Evolutionary conservation across 2,329 filamentous ascomycete genomes (phyloP).

Genomic region (Kalaharituber pfeilii): DNA sequence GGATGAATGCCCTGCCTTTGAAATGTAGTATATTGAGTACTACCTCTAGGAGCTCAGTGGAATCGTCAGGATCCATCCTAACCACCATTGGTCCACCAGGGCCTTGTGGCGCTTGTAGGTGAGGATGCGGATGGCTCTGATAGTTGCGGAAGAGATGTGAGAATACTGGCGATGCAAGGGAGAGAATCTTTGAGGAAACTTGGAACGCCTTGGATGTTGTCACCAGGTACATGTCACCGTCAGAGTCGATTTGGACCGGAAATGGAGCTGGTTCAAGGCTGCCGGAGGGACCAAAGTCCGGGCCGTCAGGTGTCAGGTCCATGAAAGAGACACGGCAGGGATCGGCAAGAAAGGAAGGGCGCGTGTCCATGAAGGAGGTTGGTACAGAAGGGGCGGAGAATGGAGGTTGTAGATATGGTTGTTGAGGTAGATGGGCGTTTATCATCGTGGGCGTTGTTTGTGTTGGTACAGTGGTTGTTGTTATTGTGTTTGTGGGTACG

Average conservation of each 20-base stretch:
- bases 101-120: too few species aligned
- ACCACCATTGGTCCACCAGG: not conserved
- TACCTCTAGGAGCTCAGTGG: not conserved
- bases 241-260: not conserved
- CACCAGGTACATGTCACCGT: not conserved
- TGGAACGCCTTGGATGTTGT: constrained; percentile 2
- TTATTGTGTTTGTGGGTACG: too few species aligned
- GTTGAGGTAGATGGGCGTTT: too few species aligned
- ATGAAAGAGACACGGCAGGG: constrained; percentile 12
- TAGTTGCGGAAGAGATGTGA: constrained; percentile 8
- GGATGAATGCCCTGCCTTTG: not conserved
- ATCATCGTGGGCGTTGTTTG: too few species aligned
- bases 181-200: constrained; percentile 12
- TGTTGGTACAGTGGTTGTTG: too few species aligned
- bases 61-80: not conserved
- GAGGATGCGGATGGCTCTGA: too few species aligned
- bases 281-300: not conserved
- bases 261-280: too few species aligned
- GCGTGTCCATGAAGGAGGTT: constrained; percentile 12
- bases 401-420: too few species aligned
- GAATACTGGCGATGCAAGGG: constrained; percentile 9
- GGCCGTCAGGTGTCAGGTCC: not conserved
- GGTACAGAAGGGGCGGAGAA: too few species aligned
- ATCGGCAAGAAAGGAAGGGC: constrained; percentile 18
- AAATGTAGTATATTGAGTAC: not conserved